Evolutionary conservation across 139 green algal species (phyloP).

Genomic region (Closterium sp.): DNA sequence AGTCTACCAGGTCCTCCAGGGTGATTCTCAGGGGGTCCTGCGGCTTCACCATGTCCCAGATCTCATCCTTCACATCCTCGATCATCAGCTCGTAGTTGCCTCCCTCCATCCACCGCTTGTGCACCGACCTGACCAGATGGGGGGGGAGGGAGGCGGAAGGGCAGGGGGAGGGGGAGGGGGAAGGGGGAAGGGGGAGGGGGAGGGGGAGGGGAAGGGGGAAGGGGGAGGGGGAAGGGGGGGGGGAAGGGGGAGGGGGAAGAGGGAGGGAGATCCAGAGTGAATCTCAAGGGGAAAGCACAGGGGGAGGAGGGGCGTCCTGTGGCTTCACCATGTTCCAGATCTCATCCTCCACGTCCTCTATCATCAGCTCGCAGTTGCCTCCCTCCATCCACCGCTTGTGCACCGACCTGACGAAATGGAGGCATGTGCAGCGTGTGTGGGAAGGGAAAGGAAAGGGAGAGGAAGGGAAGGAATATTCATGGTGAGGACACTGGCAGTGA

Average conservation of each 20-base stretch:
- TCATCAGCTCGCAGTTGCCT: slow-evolving; percentile 52
- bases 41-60: slow-evolving; percentile 59
- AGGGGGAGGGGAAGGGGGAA: too few species aligned
- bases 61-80: slow-evolving; percentile 55
- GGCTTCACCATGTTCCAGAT: slow-evolving; percentile 58
- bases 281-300: too few species aligned
- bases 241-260: too few species aligned
- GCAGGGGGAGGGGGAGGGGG: background rate
- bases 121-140: slow-evolving; percentile 13
- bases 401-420: slow-evolving; percentile 14
- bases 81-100: slow-evolving; percentile 55
- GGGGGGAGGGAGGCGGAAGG: background rate
- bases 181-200: too few species aligned
- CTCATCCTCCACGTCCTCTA: slow-evolving; percentile 55
- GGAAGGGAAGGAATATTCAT: too few species aligned
- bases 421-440: too few species aligned
- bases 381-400: slow-evolving; percentile 52
- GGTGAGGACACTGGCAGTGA: too few species aligned
- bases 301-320: too few species aligned
- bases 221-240: too few species aligned
- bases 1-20: slow-evolving; percentile 47
- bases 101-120: slow-evolving; percentile 52
- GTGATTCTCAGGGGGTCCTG: slow-evolving; percentile 41
- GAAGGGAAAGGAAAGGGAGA: too few species aligned
- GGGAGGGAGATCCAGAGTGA: slow-evolving; percentile 39